Base-by-base conservation (phyloP, 2,329 filamentous ascomycete genomes). In the Colletotrichum eleusines region DNA sequence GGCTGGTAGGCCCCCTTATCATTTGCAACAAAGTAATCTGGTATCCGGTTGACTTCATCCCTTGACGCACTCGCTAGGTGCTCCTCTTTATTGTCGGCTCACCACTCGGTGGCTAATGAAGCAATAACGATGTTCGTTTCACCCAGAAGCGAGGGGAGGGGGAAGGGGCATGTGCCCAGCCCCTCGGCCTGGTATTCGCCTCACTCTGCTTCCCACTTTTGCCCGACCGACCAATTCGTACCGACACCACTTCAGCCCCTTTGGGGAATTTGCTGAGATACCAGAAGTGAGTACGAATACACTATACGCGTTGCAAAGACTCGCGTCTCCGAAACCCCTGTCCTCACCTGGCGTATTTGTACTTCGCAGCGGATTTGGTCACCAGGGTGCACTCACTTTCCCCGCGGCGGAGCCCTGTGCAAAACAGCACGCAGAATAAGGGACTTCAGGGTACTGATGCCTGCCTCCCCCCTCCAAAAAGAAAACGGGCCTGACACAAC, bases 401-500 rank as follows among this genome's bases (percentile, higher is more conserved):
- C 64, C 64, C 68, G 64, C 68, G 23, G 16, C 18, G 44, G 14
- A 46, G 64, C 68, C 68, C 68, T 71, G 68, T 71, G 65, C 38
- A 60, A 61, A 67, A 67, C 50, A 58, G 42, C 38, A 23, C 23
- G 23, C 26, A 58, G 63, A 69, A 69, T 53, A 44, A 65, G 68
- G 68, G 68, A 68, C 63, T 44, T 63, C 50, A 71, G 68, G 68
- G 68, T 71, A 70, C 20, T 57, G 18, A 50, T 44, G 63, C 63
- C 68, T 58, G 58, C 44, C 64, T 7, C 42, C 42, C 44, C 20
- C 18, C 42, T 20, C 44, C 20, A 12, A 46, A 46, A 48, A 67
- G 23, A 70, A 51, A 60, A 71, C 58, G 53, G 58, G 63, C 33
- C 68, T 58, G 44, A 68, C 44, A 28, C 61, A 35, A 33, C 46